Evolutionary conservation across 495 filamentous ascomycete species (phyloP).

Genomic region (Penicillium mononematosum): DNA sequence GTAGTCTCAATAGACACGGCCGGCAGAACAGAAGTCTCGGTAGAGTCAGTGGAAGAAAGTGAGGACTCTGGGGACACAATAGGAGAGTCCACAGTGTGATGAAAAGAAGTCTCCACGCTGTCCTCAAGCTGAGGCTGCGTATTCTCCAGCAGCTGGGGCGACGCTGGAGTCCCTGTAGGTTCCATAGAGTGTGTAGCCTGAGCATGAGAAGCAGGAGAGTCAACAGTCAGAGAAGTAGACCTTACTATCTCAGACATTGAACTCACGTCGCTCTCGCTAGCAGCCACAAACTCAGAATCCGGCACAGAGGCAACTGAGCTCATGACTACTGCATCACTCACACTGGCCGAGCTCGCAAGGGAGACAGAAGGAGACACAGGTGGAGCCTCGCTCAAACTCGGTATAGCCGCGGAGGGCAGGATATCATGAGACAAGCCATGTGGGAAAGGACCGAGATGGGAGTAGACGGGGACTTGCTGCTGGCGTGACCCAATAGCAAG

Average conservation of each 20-base stretch:
- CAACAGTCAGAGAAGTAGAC: background rate
- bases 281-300: background rate
- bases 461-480: conserved; percentile 9
- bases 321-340: background rate
- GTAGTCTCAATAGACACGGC: background rate
- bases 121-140: background rate
- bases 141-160: too few species aligned
- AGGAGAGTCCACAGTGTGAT: background rate
- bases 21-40: background rate
- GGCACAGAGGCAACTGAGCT: background rate
- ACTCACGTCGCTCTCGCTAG: background rate
- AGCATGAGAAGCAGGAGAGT: background rate
- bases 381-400: conserved; percentile 13
- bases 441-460: conserved; percentile 21
- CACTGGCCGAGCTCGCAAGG: background rate
- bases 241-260: background rate
- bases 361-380: background rate
- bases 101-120: background rate
- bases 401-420: background rate
- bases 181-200: too few species aligned
- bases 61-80: background rate
- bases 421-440: conserved; percentile 17
- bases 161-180: too few species aligned
- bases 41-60: background rate
- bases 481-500: conserved; percentile 39